Base-by-base conservation (phyloP, 164 flowering plant genomes). In the Umbilicus rupestris region DNA sequence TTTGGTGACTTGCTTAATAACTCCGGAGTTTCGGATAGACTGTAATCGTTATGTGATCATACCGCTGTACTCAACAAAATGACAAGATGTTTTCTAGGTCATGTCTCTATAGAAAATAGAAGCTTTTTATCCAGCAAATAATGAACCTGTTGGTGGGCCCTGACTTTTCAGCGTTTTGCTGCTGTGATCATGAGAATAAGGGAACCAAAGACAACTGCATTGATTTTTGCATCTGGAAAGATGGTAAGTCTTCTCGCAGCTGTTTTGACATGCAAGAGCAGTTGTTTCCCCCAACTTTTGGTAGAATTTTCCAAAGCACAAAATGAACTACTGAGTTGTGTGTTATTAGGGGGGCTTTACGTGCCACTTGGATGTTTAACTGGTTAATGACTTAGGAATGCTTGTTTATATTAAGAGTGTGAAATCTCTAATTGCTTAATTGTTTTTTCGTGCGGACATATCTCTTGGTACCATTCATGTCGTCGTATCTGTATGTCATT, bases 141-240 rank as follows among this genome's bases (percentile, higher is more conserved):
- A 20, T 6, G 22, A 28, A 20, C 64, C 35, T 39, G 19, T 31
- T 65, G 39, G 70, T 6, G 11, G 22, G 11, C 9, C 3, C 28
- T 50, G 28, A 45, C 62, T 29, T 58, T 72, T 31, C 90, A 88
- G 93, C 97, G 97, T 80, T 91, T 89, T 80, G 96, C 97, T 74
- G 97, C 97, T 30, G 90, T 89, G 3, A 91, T 89, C 41, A 91
- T 91, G 97, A 81, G 96, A 69, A 87, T 91, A 60, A 82, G 96
- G 72, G 93, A 89, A 28, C 96, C 97, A 26, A 89, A 87, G 73
- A 92, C 98, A 10, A 92, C 98, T 1, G 95, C 96, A 8, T 72
- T 89, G 64, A 89, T 92, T 63, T 92, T 92, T 80, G 92, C 98
- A 62, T 89, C 98, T 39, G 96, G 98, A 39, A 92, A 92, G 76